A percentile compares a stretch with the other conserved stretches of the same genome.
These are phyloP conservation scores for Calonectria naviculata DNA, from an alignment of 2,329 filamentous ascomycete genomes.

Conservation along the genomic window DNA sequence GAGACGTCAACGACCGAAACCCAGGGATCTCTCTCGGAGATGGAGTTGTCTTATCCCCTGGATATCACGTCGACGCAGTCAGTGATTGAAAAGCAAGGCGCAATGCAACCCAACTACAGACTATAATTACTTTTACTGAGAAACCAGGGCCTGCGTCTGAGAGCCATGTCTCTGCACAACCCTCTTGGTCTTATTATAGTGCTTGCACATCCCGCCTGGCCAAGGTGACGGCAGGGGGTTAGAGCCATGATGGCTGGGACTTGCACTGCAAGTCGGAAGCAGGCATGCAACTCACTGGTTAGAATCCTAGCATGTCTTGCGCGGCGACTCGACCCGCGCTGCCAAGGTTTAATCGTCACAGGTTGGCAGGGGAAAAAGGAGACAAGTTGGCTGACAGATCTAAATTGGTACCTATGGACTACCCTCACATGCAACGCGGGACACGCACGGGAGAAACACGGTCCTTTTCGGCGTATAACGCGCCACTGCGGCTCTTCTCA, in stretches of 20 bases:
- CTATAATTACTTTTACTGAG: conserved; percentile 16
- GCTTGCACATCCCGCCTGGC: conserved; percentile 34
- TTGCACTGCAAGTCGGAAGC: conserved; percentile 33
- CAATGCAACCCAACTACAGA: conserved; percentile 11
- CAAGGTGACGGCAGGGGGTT: conserved; percentile 11
- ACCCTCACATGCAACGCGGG: conserved; percentile 6
- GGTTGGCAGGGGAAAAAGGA: conserved; percentile 21
- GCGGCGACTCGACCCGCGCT: conserved; percentile 21
- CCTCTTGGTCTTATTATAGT: conserved; percentile 28
- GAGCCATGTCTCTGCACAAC: conserved; percentile 14
- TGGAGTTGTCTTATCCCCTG: conserved; percentile 34
- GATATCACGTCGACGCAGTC: conserved; percentile 20
- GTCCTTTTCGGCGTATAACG: conserved; percentile 5
- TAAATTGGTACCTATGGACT: neutral
- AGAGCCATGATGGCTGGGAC: conserved; percentile 25
- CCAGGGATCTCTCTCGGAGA: conserved; percentile 25
- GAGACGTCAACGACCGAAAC: conserved; percentile 27
- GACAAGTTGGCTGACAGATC: conserved; percentile 8
- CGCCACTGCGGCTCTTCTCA: neutral
- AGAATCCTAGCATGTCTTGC: conserved; percentile 18
- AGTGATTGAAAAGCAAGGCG: neutral
- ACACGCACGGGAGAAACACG: neutral
- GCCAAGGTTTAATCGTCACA: conserved; percentile 25
- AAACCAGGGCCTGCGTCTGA: conserved; percentile 22
- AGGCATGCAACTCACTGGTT: conserved; percentile 21